These are phyloP conservation scores for Shiraia sp. DNA, from an alignment of 2,329 filamentous ascomycete genomes.

Conservation along the genomic window DNA sequence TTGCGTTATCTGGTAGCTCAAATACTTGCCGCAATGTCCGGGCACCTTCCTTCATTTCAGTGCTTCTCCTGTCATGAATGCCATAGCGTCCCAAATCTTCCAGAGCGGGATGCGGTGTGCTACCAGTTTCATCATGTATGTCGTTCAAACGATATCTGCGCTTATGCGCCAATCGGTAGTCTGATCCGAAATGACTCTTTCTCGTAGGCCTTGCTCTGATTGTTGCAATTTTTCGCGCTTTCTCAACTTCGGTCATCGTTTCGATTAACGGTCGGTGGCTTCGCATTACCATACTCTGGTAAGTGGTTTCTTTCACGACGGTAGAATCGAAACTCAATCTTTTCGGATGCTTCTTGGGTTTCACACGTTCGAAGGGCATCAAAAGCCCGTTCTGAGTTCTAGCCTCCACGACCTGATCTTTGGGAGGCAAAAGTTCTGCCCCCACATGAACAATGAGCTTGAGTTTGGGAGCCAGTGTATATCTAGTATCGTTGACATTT, in stretches of 20 bases:
- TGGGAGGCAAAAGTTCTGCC: too few relatives aligned
- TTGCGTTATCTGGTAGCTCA: slow-evolving; percentile 23
- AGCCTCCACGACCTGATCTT: too few relatives aligned
- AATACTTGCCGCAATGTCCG: slow-evolving; percentile 20
- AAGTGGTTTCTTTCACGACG: slow-evolving; percentile 7
- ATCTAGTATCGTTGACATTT: too few relatives aligned
- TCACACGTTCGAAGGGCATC: slow-evolving; percentile 9
- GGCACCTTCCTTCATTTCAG: not conserved
- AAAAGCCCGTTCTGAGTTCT: not conserved
- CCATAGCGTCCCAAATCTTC: not conserved
- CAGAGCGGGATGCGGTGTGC: slow-evolving; percentile 10
- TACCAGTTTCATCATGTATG: slow-evolving; percentile 21
- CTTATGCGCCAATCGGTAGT: slow-evolving; percentile 20
- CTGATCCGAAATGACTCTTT: slow-evolving; percentile 34
- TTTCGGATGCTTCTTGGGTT: not conserved
- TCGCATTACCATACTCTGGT: slow-evolving; percentile 12
- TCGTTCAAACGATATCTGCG: slow-evolving; percentile 12
- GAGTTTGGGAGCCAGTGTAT: too few relatives aligned
- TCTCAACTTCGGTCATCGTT: slow-evolving; percentile 25
- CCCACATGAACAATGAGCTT: too few relatives aligned
- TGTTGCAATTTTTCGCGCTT: slow-evolving; percentile 22
- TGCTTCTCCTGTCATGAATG: not conserved
- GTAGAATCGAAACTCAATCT: not conserved
- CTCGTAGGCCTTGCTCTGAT: slow-evolving; percentile 39
- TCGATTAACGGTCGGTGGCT: slow-evolving; percentile 9